Evolutionary conservation across 139 green algal species (phyloP), one percentile per base, ranked within the genome.

Genomic region (Chlamydomonas eustigma): DNA sequence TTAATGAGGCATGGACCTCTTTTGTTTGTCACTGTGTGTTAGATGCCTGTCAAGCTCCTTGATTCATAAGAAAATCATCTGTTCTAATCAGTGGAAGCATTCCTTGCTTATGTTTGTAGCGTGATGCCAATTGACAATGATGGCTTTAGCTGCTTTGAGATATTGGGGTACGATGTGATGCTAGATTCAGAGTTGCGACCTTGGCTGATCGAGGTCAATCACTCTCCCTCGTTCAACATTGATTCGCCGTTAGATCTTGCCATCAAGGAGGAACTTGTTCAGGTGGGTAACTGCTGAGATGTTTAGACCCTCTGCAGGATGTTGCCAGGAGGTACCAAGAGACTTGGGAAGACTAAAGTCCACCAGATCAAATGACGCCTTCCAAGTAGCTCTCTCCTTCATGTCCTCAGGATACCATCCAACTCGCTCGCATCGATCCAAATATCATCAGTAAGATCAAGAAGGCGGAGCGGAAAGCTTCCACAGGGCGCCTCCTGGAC

Each of bases 181-280:
- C 63, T 94, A 38, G 91, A 96, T 67, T 52, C 82, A 24, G 76
- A 84, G n/a, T 76, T 89, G 44, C 37, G 70, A 25, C 90, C 91
- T 6, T 96, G 91, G 91, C 85, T 96, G 52, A 78, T 96, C 1
- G 91, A 96, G 85, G 87, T 95, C 34, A 96, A 96, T 78, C 90
- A 95, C 79, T 92, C 86, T 1, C 89, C 90, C 52, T 91, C 85
- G 37, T 92, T 96, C 72, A 86, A 81, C 64, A 87, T 80, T 28
- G 90, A 93, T 81, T 90, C 81, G 0, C 77, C 85, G 0, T 85
- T 94, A 51, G 91, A 96, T 72, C 77, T 85, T 22, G 63, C 64
- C 1, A 81, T 86, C 80, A 88, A 90, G 78, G 76, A 86, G 74
- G 51, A 76, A 36, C 82, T 70, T 24, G 34, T 70, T 34, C 25